Conservation (phyloP, 2,329 filamentous ascomycete species). For the Arthrobotrys iridis region DNA sequence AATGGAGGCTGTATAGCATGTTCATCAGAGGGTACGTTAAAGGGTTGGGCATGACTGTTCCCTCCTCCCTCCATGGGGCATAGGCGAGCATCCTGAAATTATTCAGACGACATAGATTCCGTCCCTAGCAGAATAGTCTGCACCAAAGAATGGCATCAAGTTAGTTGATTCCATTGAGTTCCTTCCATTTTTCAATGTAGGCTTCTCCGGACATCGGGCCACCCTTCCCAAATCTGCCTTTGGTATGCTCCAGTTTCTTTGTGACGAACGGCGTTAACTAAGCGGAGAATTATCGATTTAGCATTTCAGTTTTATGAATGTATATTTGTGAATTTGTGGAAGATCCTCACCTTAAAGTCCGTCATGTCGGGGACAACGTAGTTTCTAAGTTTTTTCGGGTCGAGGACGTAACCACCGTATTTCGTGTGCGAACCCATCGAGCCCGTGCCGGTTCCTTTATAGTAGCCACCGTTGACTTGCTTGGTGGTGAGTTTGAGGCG, state of each 20-base stretch:
- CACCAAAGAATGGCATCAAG: not conserved
- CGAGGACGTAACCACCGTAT: conserved; percentile 82
- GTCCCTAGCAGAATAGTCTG: not conserved
- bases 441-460: conserved; percentile 93
- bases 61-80: too few species aligned
- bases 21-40: too few species aligned
- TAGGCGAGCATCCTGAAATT: too few species aligned
- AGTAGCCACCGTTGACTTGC: conserved; percentile 90
- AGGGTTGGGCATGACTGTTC: too few species aligned
- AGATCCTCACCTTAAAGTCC: conserved; percentile 76
- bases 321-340: not conserved
- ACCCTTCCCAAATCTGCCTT: conserved; percentile 67
- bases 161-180: conserved; percentile 69
- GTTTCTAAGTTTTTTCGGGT: conserved; percentile 88
- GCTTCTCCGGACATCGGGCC: conserved; percentile 71
- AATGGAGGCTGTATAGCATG: too few species aligned
- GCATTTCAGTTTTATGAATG: conserved; percentile 54
- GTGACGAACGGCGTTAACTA: conserved; percentile 85
- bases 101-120: too few species aligned
- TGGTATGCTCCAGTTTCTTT: conserved; percentile 67
- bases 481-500: conserved; percentile 89
- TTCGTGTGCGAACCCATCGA: conserved; percentile 86
- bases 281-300: not conserved
- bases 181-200: conserved; percentile 75
- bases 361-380: conserved; percentile 81